phyloP scores from a whole-genome alignment of 2,329 filamentous ascomycete genomes.

The Metarhizium humberi region DNA sequence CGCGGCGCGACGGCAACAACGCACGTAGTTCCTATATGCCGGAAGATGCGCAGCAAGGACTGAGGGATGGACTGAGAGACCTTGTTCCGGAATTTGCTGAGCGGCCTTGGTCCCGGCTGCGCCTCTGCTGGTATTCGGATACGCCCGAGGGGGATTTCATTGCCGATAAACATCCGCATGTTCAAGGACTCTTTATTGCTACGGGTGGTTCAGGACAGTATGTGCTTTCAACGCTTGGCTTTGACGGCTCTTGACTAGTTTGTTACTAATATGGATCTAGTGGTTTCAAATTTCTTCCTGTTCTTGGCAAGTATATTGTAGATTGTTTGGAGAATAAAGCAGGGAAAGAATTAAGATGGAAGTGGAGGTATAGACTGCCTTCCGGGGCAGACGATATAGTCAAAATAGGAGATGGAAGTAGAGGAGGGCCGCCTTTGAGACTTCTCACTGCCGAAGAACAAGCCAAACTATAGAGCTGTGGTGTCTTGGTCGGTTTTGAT shows the following conservation, averaged over 20 bases:
- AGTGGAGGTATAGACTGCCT: constrained; percentile 18
- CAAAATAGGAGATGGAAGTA: constrained; percentile 20
- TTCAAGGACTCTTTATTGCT: constrained; percentile 36
- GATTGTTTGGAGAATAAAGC: constrained; percentile 25
- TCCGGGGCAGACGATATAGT: background rate
- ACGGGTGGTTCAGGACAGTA: constrained; percentile 37
- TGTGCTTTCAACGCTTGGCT: constrained; percentile 2
- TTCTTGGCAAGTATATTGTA: constrained; percentile 16
- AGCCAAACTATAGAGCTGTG: constrained; percentile 14
- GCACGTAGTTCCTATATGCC: constrained; percentile 33
- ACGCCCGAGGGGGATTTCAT: constrained; percentile 56
- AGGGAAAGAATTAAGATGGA: constrained; percentile 14
- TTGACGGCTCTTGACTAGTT: background rate
- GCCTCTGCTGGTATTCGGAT: constrained; percentile 58
- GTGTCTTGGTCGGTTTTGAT: background rate
- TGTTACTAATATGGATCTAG: constrained; percentile 3
- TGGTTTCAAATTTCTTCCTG: constrained; percentile 18
- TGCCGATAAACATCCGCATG: constrained; percentile 43
- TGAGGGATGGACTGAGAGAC: constrained; percentile 39
- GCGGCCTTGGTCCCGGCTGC: constrained; percentile 38
- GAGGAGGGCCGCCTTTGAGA: constrained; percentile 18
- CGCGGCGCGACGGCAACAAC: constrained; percentile 23
- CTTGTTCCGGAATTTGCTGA: constrained; percentile 45
- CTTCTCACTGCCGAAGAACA: constrained; percentile 16
- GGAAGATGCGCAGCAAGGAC: constrained; percentile 40